These are phyloP conservation scores for Aspergillus avenaceus DNA, from an alignment of 495 filamentous ascomycete genomes.

Conservation along the genomic window DNA sequence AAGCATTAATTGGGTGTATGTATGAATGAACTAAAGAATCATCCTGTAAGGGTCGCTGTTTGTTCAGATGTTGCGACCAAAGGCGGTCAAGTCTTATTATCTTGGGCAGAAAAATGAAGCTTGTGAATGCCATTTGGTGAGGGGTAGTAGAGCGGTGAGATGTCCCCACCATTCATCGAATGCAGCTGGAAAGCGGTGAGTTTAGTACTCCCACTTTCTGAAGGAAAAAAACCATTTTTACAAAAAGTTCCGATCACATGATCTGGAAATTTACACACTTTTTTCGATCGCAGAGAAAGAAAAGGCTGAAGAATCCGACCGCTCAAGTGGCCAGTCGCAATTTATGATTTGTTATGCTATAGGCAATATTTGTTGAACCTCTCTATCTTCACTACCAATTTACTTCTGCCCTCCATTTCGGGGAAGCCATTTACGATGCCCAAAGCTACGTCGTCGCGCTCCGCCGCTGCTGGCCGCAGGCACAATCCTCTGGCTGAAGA, in stretches of 20 bases:
- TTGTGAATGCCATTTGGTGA: background rate
- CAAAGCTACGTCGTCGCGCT: constrained; percentile 38
- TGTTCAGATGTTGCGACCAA: too few relatives aligned
- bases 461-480: constrained; percentile 40
- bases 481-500: constrained; percentile 75
- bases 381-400: background rate
- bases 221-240: constrained; percentile 17
- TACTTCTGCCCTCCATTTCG: background rate
- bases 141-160: constrained; percentile 1
- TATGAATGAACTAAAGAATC: too few relatives aligned
- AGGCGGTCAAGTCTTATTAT: constrained; percentile 11
- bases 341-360: background rate
- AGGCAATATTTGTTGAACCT: background rate
- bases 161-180: background rate
- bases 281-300: constrained; percentile 12
- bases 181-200: constrained; percentile 22
- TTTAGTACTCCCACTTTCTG: background rate
- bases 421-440: constrained; percentile 32
- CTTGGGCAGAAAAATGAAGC: constrained; percentile 8
- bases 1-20: too few relatives aligned
- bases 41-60: too few relatives aligned
- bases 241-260: constrained; percentile 36
- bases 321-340: background rate
- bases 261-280: constrained; percentile 40
- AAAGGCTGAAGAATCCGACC: background rate